These are phyloP conservation scores for Berberis thunbergii DNA, from an alignment of 164 flowering plant genomes.

Conservation along the genomic window DNA sequence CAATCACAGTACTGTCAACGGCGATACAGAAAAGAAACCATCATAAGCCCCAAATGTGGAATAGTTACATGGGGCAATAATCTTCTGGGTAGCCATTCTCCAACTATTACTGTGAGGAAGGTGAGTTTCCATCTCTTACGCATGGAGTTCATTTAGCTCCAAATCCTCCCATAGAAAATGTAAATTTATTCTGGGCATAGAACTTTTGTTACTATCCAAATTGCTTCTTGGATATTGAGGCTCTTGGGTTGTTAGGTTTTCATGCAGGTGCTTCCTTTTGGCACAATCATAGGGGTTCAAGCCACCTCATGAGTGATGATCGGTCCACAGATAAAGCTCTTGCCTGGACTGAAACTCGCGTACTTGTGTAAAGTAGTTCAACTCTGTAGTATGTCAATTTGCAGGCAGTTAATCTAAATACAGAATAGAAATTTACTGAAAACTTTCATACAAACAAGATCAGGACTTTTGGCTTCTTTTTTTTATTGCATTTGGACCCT, in stretches of 20 bases:
- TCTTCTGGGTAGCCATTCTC: conserved; percentile 3
- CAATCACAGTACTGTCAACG: conserved; percentile 21
- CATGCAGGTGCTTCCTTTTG: no score
- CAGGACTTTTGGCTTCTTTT: no score
- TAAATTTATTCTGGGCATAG: conserved; percentile 14
- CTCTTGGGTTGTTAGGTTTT: neutral
- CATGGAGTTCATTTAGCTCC: neutral
- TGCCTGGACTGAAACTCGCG: no score
- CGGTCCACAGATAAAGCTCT: no score
- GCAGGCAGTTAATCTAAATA: no score
- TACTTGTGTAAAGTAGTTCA: no score
- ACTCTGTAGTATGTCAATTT: no score
- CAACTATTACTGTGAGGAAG: neutral
- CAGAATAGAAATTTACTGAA: no score
- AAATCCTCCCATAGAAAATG: conserved; percentile 6
- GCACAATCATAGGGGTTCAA: no score
- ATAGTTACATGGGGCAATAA: conserved; percentile 14
- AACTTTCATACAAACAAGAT: no score
- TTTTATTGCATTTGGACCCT: no score
- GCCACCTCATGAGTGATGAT: no score
- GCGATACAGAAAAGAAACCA: conserved; percentile 24
- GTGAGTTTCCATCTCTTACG: conserved; percentile 1
- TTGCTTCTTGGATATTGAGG: conserved; percentile 9
- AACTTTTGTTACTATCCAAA: conserved; percentile 9
- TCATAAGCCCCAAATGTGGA: conserved; percentile 18